Base-by-base conservation (phyloP, 2,329 filamentous ascomycete genomes). In the Penicillium sp. region DNA sequence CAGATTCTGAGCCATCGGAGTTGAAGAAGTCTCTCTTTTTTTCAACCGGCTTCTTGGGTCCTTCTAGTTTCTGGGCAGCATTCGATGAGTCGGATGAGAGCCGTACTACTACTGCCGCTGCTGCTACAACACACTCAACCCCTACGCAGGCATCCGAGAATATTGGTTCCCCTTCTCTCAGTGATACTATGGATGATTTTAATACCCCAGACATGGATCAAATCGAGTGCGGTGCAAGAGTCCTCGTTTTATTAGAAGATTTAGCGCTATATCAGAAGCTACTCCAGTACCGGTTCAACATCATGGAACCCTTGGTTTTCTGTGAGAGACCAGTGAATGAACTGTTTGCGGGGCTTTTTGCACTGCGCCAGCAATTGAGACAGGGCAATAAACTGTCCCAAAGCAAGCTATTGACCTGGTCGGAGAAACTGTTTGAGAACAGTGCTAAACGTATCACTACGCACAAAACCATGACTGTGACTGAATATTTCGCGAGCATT, bases 41-140 rank as follows among this genome's bases (percentile, higher is more conserved):
- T 50, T n/a, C 57, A 46, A 56, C 57, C 0, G 63, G 63, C 5
- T 65, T 64, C 47, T 40, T 65, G 24, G 63, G 63, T 11, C 58
- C 63, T 2, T 63, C 63, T 7, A 63, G 61, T 40, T 62, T 60
- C 49, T 61, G 59, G 23, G 61, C 59, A 16, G 55, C 59, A 7
- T 61, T 65, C 45, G 53, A 55, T 12, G 58, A 62, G n/a, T 52
- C 52, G 7, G 46, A 52, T 38, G 49, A 57, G 23, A n/a, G 46
- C n/a, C 56, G 38, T 14, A 23, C 30, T 23, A 9, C 42, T n/a
- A 35, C 14, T 21, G 26, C 30, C 28, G 26, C 46, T 3, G 9
- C 20, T 30, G 20, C 21, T 23, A 35, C 45, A 5, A 16, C 46
- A 18, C 18, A 47, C 12, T 20, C 45, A 20, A 38, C 43, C 14